Evolutionary conservation across 495 filamentous ascomycete genomes (phyloP).

Genomic region (Podospora pseudocomata): DNA sequence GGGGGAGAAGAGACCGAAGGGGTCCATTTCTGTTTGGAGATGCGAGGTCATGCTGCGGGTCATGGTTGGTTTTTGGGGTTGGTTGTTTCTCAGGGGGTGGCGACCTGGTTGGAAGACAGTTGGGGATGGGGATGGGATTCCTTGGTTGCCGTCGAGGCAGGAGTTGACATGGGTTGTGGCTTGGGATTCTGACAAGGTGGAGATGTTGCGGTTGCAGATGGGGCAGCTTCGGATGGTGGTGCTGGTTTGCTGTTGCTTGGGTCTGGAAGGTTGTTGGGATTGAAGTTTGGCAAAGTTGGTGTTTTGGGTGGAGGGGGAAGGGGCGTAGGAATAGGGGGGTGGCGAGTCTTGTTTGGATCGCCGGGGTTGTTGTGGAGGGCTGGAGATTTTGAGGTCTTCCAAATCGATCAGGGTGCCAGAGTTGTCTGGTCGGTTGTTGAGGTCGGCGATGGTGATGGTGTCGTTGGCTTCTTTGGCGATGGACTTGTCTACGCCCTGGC

Average conservation of each 20-base stretch:
- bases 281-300: neutral
- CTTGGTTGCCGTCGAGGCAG: neutral
- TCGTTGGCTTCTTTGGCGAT: slow-evolving; percentile 54
- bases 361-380: neutral
- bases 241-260: neutral
- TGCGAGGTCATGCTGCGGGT: neutral
- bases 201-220: neutral
- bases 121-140: neutral
- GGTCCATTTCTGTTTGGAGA: neutral
- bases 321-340: neutral
- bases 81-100: neutral
- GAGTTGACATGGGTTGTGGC: neutral
- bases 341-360: neutral
- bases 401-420: slow-evolving; percentile 48
- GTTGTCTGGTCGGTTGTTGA: slow-evolving; percentile 21
- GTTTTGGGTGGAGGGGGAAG: neutral
- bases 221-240: neutral
- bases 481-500: slow-evolving; percentile 49
- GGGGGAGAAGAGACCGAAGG: neutral
- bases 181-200: neutral
- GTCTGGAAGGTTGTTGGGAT: neutral
- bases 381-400: slow-evolving; percentile 36
- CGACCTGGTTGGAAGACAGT: neutral
- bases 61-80: neutral
- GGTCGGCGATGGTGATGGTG: slow-evolving; percentile 35